Base-by-base conservation (phyloP, 805 yeast genomes). In the Blastobotrys americana region DNA sequence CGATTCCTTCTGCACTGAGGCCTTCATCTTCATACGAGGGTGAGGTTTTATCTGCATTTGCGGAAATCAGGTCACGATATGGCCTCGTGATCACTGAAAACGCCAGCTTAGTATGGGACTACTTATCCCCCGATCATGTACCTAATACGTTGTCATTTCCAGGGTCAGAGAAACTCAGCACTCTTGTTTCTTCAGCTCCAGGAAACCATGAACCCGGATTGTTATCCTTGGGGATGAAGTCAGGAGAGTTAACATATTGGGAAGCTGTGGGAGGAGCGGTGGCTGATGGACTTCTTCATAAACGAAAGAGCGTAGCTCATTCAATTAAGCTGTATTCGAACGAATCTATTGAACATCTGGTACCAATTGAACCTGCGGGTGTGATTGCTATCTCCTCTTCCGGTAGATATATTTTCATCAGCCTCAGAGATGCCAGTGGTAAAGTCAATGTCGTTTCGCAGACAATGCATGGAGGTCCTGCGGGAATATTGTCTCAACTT, bases 251-350 rank as follows among this genome's bases (percentile, higher is more conserved):
- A 39, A 72, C 73, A 20, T 88, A 80, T 61, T 83, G 82, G 66
- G 95, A 85, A 56, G 76, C 85, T 43, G 77, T 86, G 9, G 81
- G 77, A 50, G 76, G 76, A 47, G 84, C 87, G 0, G 79, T 87
- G 0, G 77, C 85, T 1, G 69, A 76, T 51, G 79, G 84, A 25
- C 61, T 80, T 23, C 67, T 80, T 39, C 64, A 74, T 63, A 37
- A 42, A 10, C 63, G 64, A 39, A 57, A 58, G 39, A 69, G 66
- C 8, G 55, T 59, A 4, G 63, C 57, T 34, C 65, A 66, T 40
- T 54, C 61, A 2, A 54, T 80, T 18, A 71, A 68, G 35, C 64
- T 80, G 4, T 55, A 66, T 1, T 60, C 70, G 16, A 68, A 71
- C 13, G 97, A 89, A 58, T 57, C 60, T 23, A 67, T 87, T 15